Evolutionary conservation across 1,139 yeast species (phyloP).

Genomic region (Lodderomyces jiufengensis): DNA sequence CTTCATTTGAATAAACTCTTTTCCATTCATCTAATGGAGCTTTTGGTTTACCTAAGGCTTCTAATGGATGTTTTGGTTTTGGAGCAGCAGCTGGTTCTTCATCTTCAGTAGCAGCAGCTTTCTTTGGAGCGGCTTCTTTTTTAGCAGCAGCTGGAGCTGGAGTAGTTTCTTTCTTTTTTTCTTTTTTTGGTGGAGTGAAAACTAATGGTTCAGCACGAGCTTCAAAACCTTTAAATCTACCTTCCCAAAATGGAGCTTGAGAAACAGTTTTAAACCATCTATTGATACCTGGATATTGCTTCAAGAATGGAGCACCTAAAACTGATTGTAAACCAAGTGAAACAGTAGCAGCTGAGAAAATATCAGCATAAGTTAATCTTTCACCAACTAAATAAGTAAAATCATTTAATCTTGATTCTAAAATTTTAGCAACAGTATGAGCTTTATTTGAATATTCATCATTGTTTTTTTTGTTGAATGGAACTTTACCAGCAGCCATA

Average conservation of each 20-base stretch:
- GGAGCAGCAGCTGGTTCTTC: conserved; percentile 39
- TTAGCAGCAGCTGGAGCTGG: conserved; percentile 30
- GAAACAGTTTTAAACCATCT: conserved; percentile 85
- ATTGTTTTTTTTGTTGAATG: conserved; percentile 77
- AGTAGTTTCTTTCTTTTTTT: conserved; percentile 43
- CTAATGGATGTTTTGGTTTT: conserved; percentile 92
- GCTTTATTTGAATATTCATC: conserved; percentile 49
- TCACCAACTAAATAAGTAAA: conserved; percentile 92
- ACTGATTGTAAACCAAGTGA: conserved; percentile 61
- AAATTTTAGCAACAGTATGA: conserved; percentile 39
- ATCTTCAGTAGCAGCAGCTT: conserved; percentile 40
- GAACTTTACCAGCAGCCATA: conserved; percentile 33
- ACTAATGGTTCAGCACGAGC: conserved; percentile 49
- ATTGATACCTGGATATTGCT: conserved; percentile 64
- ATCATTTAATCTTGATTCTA: conserved; percentile 64
- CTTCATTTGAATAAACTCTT: conserved; percentile 95
- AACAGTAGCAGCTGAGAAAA: conserved; percentile 57
- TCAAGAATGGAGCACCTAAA: conserved; percentile 69
- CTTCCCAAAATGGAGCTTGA: conserved; percentile 52
- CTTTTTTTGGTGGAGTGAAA: conserved; percentile 78
- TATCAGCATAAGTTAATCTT: conserved; percentile 82
- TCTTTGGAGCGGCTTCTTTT: conserved; percentile 33
- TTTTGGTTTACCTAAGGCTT: conserved; percentile 69
- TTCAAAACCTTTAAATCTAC: conserved; percentile 55
- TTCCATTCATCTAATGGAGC: conserved; percentile 90